Evolutionary conservation across 2,329 filamentous ascomycete genomes (phyloP).

Genomic region (Chaetothyriales sp.): DNA sequence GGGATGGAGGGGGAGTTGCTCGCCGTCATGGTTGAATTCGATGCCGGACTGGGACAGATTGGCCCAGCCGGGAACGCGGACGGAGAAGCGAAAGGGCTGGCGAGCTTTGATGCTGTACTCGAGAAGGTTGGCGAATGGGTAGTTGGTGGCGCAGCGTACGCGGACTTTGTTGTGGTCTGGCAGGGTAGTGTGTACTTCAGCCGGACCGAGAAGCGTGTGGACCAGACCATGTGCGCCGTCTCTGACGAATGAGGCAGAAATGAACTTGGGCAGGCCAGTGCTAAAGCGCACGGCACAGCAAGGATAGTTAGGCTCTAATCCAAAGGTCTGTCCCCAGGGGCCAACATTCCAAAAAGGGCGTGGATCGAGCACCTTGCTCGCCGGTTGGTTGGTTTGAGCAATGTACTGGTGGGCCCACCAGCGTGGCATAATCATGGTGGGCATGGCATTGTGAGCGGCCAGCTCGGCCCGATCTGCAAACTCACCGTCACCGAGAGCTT

Average conservation of each 20-base stretch:
- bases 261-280: constrained; percentile 44
- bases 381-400: constrained; percentile 40
- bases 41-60: constrained; percentile 17
- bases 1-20: constrained; percentile 16
- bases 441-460: constrained; percentile 43
- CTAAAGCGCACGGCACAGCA: constrained; percentile 48
- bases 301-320: constrained; percentile 38
- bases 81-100: constrained; percentile 28
- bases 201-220: constrained; percentile 39
- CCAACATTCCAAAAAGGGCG: constrained; percentile 39
- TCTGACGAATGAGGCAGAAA: constrained; percentile 35
- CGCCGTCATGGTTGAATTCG: constrained; percentile 15
- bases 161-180: constrained; percentile 22
- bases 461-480: constrained; percentile 41
- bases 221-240: constrained; percentile 33
- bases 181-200: constrained; percentile 28
- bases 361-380: constrained; percentile 29
- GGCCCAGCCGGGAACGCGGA: constrained; percentile 36
- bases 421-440: constrained; percentile 37
- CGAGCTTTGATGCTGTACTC: constrained; percentile 28
- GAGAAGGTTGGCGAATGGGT: constrained; percentile 33
- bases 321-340: constrained; percentile 34
- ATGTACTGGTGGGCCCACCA: constrained; percentile 47
- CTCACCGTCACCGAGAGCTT: constrained; percentile 31
- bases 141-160: constrained; percentile 36